A percentile compares a stretch with the other conserved stretches of the same genome.
These are phyloP conservation scores for Wallacemonas sp. DNA, from an alignment of 208 protist genomes.

Conservation along the genomic window DNA sequence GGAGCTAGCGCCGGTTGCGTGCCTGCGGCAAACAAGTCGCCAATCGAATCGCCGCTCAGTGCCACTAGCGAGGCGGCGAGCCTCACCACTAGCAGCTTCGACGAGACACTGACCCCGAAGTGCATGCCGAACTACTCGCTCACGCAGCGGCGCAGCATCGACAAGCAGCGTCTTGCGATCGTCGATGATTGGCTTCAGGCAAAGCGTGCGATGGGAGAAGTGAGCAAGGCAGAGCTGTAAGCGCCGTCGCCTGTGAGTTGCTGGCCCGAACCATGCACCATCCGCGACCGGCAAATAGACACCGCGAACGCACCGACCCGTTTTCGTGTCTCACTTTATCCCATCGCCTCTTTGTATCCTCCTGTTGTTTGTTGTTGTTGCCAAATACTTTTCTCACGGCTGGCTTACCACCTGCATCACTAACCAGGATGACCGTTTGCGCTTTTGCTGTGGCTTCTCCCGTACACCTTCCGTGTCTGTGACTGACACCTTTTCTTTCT, in stretches of 20 bases:
- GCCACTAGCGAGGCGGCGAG: neutral
- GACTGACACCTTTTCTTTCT: neutral
- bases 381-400: no score
- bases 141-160: constrained; percentile 27
- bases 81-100: constrained; percentile 3
- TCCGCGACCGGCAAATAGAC: no score
- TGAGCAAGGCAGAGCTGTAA: neutral
- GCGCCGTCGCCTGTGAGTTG: no score
- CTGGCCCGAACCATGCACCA: no score
- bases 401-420: no score
- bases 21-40: constrained; percentile 4
- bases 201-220: constrained; percentile 17
- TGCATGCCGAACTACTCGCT: constrained; percentile 18
- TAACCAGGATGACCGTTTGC: no score
- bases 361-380: no score
- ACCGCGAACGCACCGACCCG: no score
- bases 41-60: neutral
- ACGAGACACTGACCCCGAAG: neutral
- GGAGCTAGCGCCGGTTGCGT: neutral
- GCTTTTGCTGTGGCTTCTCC: neutral
- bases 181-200: constrained; percentile 36
- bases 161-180: constrained; percentile 35
- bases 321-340: no score
- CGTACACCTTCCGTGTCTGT: neutral
- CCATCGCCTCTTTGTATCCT: no score